Conservation (phyloP, 768 basidiomycete species). For the Cystofilobasidium ferigula region DNA sequence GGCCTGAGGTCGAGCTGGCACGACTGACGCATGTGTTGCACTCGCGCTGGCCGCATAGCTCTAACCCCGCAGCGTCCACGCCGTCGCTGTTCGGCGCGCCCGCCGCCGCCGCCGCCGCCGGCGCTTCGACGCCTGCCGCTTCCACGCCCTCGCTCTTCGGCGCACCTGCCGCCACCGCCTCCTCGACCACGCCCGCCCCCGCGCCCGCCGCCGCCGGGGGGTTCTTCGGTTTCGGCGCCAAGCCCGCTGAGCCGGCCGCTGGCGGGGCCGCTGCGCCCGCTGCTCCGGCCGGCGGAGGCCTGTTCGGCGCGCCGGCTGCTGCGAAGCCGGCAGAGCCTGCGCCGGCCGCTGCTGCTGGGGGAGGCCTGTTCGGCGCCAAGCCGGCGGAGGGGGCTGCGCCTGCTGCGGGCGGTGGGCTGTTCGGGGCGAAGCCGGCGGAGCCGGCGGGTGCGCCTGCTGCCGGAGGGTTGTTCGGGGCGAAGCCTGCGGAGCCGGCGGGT, state of each 20-base stretch:
- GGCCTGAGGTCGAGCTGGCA: too few species aligned
- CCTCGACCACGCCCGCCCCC: not conserved
- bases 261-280: not conserved
- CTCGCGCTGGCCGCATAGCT: too few species aligned
- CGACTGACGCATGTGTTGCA: too few species aligned
- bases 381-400: not conserved
- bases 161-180: too few species aligned
- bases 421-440: not conserved
- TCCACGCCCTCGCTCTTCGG: not conserved
- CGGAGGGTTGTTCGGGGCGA: not conserved
- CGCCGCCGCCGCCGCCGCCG: too few species aligned
- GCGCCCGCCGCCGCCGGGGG: constrained; percentile 8
- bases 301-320: constrained; percentile 1
- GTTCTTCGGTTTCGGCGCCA: constrained; percentile 25
- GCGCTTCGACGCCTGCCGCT: too few species aligned
- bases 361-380: constrained; percentile 7
- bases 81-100: too few species aligned
- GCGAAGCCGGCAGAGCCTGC: not conserved
- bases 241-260: constrained; percentile 22
- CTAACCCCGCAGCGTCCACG: too few species aligned
- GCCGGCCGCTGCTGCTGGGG: not conserved
- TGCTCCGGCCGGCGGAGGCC: not conserved
- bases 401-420: not conserved
- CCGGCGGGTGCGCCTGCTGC: not conserved
- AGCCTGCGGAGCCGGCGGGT: not conserved